Base-by-base conservation (phyloP, 805 yeast species). In the Suhomyces kilbournensis region DNA sequence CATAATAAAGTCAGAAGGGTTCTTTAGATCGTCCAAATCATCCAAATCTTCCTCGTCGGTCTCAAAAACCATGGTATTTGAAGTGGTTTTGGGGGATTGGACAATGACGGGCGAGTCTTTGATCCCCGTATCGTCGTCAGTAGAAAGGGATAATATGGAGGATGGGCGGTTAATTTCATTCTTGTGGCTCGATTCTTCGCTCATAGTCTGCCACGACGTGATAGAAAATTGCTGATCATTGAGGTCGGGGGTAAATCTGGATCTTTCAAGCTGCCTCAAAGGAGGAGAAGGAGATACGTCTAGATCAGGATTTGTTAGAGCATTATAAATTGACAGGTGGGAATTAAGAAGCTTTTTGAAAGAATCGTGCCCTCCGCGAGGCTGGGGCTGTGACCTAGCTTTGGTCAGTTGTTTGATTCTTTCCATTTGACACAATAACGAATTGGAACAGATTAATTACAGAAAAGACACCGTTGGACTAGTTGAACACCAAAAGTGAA, bases 301-400 rank as follows among this genome's bases (percentile, higher is more conserved):
- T 42, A 74, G 67, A 15, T 71, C 75, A 8, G 79, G 79, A 59
- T 75, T 71, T 35, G 65, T 70, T 46, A 74, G 64, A 3, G 69
- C 74, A 53, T 71, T 65, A 55, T 66, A 70, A 30, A 75, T 66
- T 1, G 77, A 72, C 65, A 66, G 71, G 52, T 72, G 76, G 10
- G 75, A 66, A 22, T 63, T 60, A 25, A 73, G 66, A 44, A 74
- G 61, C 47, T 68, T 69, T 48, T 60, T 58, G 35, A 56, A 43
- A 35, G 55, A 51, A 38, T 38, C 42, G 23, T 23, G 42, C 23
- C 22, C 22, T 5, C 42, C 42, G 14, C n/a, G 23, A 19, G 23
- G 20, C 19, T 38, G 42, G 14, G 42, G 42, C 42, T 38, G 42
- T 38, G 42, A 38, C 8, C 23, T 38, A 38, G 23, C 42, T 9